Percentiles rank a stretch among this genome's conserved stretches.
phyloP scores from a whole-genome alignment of 345 rosid species.

The Eucalyptus dawsonii region DNA sequence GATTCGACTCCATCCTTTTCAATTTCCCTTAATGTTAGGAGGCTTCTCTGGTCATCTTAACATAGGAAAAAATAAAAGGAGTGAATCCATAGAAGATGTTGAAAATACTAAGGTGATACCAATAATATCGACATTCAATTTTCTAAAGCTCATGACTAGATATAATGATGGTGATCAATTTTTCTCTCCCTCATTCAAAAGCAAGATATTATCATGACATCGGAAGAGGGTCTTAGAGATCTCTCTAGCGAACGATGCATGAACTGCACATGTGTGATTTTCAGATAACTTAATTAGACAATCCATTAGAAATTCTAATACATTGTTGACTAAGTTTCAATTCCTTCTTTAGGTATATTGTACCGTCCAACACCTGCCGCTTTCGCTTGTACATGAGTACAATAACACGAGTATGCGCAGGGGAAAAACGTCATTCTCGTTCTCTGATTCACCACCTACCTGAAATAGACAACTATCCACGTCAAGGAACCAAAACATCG shows the following conservation, averaged over 20 bases:
- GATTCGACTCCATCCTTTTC: neutral
- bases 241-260: neutral
- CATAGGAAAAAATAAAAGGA: neutral
- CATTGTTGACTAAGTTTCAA: neutral
- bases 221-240: neutral
- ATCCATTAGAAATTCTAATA: neutral
- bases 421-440: neutral
- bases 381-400: neutral
- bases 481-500: neutral
- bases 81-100: neutral
- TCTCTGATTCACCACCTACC: neutral
- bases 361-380: neutral
- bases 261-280: fast-evolving
- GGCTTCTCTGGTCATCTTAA: neutral
- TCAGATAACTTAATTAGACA: neutral
- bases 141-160: neutral
- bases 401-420: neutral
- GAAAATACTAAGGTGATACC: neutral
- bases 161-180: neutral
- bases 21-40: neutral
- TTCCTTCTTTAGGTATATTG: neutral
- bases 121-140: neutral
- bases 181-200: neutral
- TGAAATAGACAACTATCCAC: neutral
- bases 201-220: neutral